Conservation (phyloP, 768 basidiomycete genomes). For the Boletus vinaceobasis region DNA sequence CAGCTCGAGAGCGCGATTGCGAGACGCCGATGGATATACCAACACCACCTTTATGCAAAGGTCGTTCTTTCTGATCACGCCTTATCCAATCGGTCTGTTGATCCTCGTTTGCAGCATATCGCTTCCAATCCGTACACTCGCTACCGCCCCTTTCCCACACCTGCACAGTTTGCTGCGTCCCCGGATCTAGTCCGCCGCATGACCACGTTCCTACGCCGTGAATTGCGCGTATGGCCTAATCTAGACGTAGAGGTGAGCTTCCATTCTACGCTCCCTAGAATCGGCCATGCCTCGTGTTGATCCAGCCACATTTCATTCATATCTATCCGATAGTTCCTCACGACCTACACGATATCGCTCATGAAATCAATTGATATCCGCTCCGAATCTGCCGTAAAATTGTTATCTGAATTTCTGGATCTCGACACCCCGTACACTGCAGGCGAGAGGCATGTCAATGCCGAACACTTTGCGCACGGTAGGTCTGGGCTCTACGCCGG, state of each 20-base stretch:
- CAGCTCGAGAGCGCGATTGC: constrained; percentile 72
- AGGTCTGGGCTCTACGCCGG: constrained; percentile 19
- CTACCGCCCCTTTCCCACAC: constrained; percentile 88
- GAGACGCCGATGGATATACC: constrained; percentile 76
- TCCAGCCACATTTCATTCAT: constrained; percentile 15
- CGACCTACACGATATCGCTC: constrained; percentile 81
- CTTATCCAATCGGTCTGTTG: not conserved
- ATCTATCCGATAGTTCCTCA: constrained; percentile 65
- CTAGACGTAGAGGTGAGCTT: constrained; percentile 81
- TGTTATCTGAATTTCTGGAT: constrained; percentile 87
- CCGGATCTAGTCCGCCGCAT: constrained; percentile 72
- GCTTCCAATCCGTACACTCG: constrained; percentile 84
- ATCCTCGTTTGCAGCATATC: constrained; percentile 62
- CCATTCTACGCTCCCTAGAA: not conserved
- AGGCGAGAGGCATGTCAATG: constrained; percentile 60
- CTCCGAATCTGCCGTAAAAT: constrained; percentile 79
- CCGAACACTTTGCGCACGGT: constrained; percentile 96
- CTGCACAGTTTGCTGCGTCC: constrained; percentile 77
- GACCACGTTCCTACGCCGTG: constrained; percentile 77
- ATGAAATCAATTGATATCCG: constrained; percentile 94
- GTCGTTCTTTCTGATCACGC: constrained; percentile 39
- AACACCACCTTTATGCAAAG: constrained; percentile 80
- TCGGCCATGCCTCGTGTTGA: not conserved
- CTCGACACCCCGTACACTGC: constrained; percentile 57
- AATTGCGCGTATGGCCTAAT: constrained; percentile 82